Evolutionary conservation across 345 rosid genomes (phyloP), one percentile per base, ranked within the genome.

Genomic region (Streptanthus diversifolius): DNA sequence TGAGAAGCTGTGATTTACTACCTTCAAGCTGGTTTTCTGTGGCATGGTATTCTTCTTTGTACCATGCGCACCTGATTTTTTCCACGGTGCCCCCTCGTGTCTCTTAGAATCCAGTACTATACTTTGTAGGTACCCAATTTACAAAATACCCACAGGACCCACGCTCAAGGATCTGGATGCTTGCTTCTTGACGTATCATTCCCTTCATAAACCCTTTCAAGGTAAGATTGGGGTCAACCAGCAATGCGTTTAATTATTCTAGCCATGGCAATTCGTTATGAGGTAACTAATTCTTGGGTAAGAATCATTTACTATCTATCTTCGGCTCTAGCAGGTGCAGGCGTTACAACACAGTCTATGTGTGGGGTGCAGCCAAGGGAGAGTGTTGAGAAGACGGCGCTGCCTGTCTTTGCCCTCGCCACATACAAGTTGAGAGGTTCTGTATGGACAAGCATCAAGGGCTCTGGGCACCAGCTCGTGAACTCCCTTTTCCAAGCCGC

Each of bases 11-110:
- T 78, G 93, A 88, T 74, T 74, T 90, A 63, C 80, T 82, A 30
- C 76, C 87, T 58, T 79, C 83, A 40, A 88, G 98, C 81, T 95
- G 99, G 99, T 77, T 95, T 57, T 91, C 99, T 63, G 96, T 90
- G 69, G 99, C 99, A 53, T 95, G 99, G 99, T 87, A 79, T 70
- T 14, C 7, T 44, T 48, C 56, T 71, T 48, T 63, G 18, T 57
- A 41, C 45, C 37, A 29, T 48, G 18, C 1, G 5, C 39, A 39
- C 13, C 4, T 21, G 8, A 21, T 74, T 59, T 51, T 11, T 49
- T 37, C 68, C 45, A 10, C 43, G 6, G 37, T 39, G 13, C 8
- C 59, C 11, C 7, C 29, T 70, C 8, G 4, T 45, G 14, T 36
- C 24, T 63, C 49, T 63, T 8, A 77, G 19, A 49, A n/a, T 21